Conservation (phyloP, 2,329 filamentous ascomycete genomes). For the Monosporascus sp. region DNA sequence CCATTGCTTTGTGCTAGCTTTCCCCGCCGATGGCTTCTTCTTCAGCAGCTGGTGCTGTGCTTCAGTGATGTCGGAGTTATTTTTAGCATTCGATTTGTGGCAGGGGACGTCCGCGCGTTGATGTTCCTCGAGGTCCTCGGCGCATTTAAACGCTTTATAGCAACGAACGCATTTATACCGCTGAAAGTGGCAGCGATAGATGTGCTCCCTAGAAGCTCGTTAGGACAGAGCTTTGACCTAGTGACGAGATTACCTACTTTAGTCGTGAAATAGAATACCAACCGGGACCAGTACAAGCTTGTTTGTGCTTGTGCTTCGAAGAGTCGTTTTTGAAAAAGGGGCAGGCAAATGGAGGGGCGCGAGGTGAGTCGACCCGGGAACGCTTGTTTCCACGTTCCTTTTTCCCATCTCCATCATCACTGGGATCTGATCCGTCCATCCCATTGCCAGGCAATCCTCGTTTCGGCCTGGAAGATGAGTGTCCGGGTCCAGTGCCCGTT, state of each 20-base stretch:
- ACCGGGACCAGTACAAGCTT: conserved; percentile 4
- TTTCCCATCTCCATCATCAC: conserved; percentile 1
- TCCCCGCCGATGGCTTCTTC: conserved; percentile 1
- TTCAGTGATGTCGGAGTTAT: background rate
- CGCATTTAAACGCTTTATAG: background rate
- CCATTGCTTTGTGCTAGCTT: background rate
- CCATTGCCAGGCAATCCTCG: background rate
- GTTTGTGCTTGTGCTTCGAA: background rate
- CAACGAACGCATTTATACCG: conserved; percentile 3
- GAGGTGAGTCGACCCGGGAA: background rate
- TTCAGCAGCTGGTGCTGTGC: conserved; percentile 1
- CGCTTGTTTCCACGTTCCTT: conserved; percentile 1
- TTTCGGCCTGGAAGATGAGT: background rate
- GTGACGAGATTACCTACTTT: background rate
- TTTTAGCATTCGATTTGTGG: background rate
- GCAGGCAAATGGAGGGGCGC: conserved; percentile 1
- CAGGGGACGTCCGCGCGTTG: conserved; percentile 2
- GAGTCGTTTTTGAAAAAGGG: conserved; percentile 4
- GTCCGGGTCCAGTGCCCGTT: background rate
- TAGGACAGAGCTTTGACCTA: background rate
- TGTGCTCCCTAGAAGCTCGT: conserved; percentile 2
- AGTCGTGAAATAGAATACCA: conserved; percentile 1
- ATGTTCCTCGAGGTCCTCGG: background rate
- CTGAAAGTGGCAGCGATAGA: conserved; percentile 3
- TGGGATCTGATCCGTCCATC: conserved; percentile 1